phyloP scores from a whole-genome alignment of 129 eudicot species.

The Tagetes erecta region DNA sequence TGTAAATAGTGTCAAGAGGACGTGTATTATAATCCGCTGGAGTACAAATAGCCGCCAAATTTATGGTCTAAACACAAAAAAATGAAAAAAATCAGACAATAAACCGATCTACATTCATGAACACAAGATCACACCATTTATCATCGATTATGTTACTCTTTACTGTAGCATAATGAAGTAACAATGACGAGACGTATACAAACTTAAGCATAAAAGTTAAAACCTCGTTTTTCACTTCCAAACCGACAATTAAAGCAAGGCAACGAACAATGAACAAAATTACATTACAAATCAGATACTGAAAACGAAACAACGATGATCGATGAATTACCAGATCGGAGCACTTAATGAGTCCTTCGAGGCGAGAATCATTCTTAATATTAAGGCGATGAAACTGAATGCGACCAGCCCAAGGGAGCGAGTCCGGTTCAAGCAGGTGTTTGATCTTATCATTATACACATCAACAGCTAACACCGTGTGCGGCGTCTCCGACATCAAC shows the following conservation, averaged over 20 bases:
- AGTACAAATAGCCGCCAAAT: slow-evolving; percentile 97
- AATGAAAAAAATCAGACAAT: neutral
- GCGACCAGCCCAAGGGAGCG: slow-evolving; percentile 68
- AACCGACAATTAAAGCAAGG: neutral
- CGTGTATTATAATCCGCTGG: slow-evolving; percentile 97
- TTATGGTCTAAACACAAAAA: slow-evolving; percentile 55
- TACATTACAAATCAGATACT: neutral
- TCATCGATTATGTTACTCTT: neutral
- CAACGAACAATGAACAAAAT: neutral
- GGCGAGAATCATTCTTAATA: slow-evolving; percentile 92
- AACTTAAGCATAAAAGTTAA: neutral
- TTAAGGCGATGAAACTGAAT: slow-evolving; percentile 92
- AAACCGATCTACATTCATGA: slow-evolving; percentile 23
- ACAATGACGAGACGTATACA: neutral
- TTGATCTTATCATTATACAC: slow-evolving; percentile 96
- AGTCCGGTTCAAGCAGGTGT: slow-evolving; percentile 81
- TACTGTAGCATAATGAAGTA: neutral
- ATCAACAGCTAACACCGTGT: slow-evolving; percentile 85
- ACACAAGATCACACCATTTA: slow-evolving; percentile 13
- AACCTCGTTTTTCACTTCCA: neutral
- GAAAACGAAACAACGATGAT: neutral
- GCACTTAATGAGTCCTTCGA: slow-evolving; percentile 93
- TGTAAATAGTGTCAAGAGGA: slow-evolving; percentile 94
- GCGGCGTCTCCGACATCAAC: slow-evolving; percentile 74
- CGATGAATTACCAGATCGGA: slow-evolving; percentile 73